Base-by-base conservation (phyloP, 108 stramenopile genomes). In the Cyclotella kingstonii region DNA sequence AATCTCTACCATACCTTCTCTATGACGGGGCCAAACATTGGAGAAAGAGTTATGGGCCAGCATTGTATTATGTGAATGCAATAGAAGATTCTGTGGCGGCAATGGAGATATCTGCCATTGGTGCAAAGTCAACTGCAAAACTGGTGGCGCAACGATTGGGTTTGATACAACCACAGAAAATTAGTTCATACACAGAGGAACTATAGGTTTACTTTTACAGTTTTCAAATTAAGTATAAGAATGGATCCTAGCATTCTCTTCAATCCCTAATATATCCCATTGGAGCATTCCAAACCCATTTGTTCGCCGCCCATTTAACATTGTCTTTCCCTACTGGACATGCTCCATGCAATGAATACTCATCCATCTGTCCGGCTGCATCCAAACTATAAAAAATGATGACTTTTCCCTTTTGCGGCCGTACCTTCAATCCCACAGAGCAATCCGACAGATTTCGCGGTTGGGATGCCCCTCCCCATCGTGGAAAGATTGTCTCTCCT, bases 271-370 rank as follows among this genome's bases (percentile, higher is more conserved):
- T 42, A 50, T 54, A 79, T 23, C 41, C 40, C 81, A 84, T 81
- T 3, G 83, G 82, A 41, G 59, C 63, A 62, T 82, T 85, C 95
- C 95, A 96, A 23, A 96, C 60, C 95, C 93, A 96, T 41, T 94
- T 92, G 62, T 94, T 96, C 27, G 93, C 95, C 12, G 87, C 87
- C 89, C 86, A 96, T 70, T 96, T 96, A 40, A 83, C 63, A 26
- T 91, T 88, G n/a, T 84, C 70, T 28, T 84, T 52, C 11, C 66
- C 66, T 4, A 96, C 93, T 11, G 91, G 93, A 73, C 95, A 96
- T 0, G 89, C 95, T n/a, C 90, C 95, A 66, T 96, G 93, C 72
- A 94, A 59, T 7, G 80, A 82, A 35, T 28, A 54, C 0, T 58
- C 60, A 76, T 94, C 92, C 58, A 79, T 27, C 5, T 55, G 22